phyloP scores from a whole-genome alignment of 139 green algal genomes.

The Chloropicon primus region DNA sequence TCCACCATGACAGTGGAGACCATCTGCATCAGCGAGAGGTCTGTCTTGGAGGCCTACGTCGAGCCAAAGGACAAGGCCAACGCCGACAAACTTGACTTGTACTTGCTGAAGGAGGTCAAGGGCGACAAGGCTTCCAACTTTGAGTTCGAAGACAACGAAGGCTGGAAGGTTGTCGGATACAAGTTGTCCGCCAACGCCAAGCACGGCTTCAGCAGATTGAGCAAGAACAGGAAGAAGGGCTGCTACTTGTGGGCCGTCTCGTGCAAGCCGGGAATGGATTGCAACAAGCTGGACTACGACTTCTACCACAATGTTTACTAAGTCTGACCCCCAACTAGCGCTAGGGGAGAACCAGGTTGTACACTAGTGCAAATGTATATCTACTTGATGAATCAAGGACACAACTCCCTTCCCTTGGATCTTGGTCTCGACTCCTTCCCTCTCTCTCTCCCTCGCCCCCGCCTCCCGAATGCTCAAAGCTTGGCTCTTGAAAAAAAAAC shows the following conservation, averaged over 20 bases:
- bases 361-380: too few relatives aligned
- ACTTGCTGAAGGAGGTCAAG: background rate
- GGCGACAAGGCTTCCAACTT: background rate
- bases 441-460: too few relatives aligned
- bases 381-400: too few relatives aligned
- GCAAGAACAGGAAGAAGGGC: background rate
- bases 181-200: background rate
- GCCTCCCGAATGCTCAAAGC: too few relatives aligned
- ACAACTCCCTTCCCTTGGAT: too few relatives aligned
- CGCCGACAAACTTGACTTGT: background rate
- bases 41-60: background rate
- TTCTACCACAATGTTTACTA: background rate
- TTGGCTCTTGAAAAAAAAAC: too few relatives aligned
- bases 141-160: background rate
- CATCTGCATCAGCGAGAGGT: background rate
- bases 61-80: background rate
- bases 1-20: background rate
- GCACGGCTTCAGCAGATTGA: background rate
- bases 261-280: background rate
- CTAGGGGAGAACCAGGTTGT: too few relatives aligned
- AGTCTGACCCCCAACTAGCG: too few relatives aligned
- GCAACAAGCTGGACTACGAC: background rate
- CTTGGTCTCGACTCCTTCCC: too few relatives aligned
- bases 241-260: background rate
- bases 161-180: background rate